Base-by-base conservation (phyloP, 345 rosid species). In the Litchi chinensis region DNA sequence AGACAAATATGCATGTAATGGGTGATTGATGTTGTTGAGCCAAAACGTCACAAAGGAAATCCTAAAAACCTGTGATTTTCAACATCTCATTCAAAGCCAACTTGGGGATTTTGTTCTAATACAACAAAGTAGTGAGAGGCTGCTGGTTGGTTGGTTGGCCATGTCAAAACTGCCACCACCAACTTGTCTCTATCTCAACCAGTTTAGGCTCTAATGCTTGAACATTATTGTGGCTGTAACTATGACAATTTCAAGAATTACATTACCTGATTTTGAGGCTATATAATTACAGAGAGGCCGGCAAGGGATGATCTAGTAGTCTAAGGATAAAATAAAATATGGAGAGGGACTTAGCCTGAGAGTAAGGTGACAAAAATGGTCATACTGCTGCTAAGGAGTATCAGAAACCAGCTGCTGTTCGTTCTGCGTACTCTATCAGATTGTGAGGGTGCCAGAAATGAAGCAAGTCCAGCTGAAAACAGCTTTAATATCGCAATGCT, bases 301-400 rank as follows among this genome's bases (percentile, higher is more conserved):
- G 39, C 28, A 19, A 56, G 2, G 22, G 46, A 60, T 46, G 63
- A 48, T 28, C 43, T 72, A 71, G 39, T 12, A 54, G 43, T 70
- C 77, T 80, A 46, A 40, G 75, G 75, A 68, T 40, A 76, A 57
- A 39, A 26, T 26, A 26, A 26, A 8, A 46, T 46, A 4, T 59
- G 22, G 40, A 15, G 62, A 57, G 18, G 52, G 32, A 44, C 62
- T 44, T 88, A 89, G 46, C 89, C 67, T 67, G 94, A 92, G 50
- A 93, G 87, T 78, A 93, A 85, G 59, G 95, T 89, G 24, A 93
- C 87, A 87, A 92, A 89, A 74, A 95, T 86, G 75, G 92, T 88
- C 87, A 92, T 84, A 72, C 88, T 87, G 91, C 97, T 92, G 88
- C 98, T 93, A 76, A 90, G 82, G 48, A 95, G 84, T 76, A 92